Base-by-base conservation (phyloP, 2,329 filamentous ascomycete species). In the Apiospora rasikravindrae region DNA sequence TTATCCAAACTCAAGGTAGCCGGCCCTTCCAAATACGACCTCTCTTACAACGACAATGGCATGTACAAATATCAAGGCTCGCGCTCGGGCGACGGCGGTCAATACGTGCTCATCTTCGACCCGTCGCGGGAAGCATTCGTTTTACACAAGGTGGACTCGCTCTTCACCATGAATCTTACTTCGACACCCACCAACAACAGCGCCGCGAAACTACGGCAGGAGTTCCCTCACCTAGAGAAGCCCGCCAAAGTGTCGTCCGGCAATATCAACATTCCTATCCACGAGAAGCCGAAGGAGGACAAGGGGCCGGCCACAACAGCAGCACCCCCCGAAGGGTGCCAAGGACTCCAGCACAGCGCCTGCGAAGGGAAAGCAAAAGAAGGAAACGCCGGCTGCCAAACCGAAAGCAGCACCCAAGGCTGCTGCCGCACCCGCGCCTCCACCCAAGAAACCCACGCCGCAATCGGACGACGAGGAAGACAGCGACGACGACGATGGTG, bases 131-230 rank as follows among this genome's bases (percentile, higher is more conserved):
- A 96, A 78, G 92, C 88, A 71, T 96, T 96, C 76, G 90, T 96
- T 40, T 87, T 98, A 71, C 94, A 98, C 83, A 91, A 90, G 69
- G 86, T 98, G 71, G 90, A 94, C 79, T 92, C 91, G n/a, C 91
- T 91, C 51, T 93, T 97, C 82, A 92, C 94, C 78, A 95, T 98
- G 92, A 98, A 98, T 81, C 84, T 98, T 70, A 90, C 89, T 70
- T 90, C 88, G 71, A 90, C 90, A 19, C 93, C 92, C 2, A 88
- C 87, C 75, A 91, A 92, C 77, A 84, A 86, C 70, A 89, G 94
- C 75, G 82, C 87, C 70, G 88, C 89, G 42, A 89, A 88, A 77
- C 85, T 97, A 53, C 87, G 89, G 67, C 87, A 90, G 69, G 87
- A 92, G 78, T 91, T 94, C 78, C 86, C 90, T 13, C 93, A 94